Conservation (phyloP, 306 rosid species). For the Myrica gale region DNA sequence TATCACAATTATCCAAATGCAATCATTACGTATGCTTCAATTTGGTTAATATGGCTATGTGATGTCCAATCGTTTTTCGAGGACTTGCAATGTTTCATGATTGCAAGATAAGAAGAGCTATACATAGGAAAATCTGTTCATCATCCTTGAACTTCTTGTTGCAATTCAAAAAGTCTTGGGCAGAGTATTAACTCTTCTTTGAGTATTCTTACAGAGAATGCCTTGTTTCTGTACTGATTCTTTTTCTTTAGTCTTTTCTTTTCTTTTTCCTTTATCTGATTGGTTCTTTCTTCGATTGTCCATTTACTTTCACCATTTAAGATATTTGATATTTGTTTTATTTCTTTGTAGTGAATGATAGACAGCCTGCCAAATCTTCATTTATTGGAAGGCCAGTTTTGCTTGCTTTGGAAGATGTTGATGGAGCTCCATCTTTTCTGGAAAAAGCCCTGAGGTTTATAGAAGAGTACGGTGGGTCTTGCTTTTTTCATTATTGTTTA, state of each 20-base stretch:
- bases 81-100: not conserved
- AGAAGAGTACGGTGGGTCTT: conserved; percentile 72
- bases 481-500: not conserved
- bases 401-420: conserved; percentile 92
- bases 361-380: conserved; percentile 52
- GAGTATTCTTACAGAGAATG: not conserved
- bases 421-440: conserved; percentile 91
- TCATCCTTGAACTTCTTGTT: conserved; percentile 12
- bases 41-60: not conserved
- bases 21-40: not conserved
- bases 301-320: conserved; percentile 20
- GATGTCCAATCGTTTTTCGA: not conserved
- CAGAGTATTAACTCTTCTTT: conserved; percentile 23
- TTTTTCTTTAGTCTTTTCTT: not conserved
- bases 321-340: conserved; percentile 30
- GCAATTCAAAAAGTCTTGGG: not conserved
- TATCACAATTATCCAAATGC: not conserved
- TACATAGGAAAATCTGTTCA: not conserved
- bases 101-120: not conserved
- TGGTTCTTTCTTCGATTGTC: not conserved
- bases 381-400: conserved; percentile 84
- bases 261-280: not conserved
- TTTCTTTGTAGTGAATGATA: conserved; percentile 54
- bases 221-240: not conserved
- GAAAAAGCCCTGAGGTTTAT: conserved; percentile 86